Percentiles rank a stretch among this genome's conserved stretches.
These are phyloP conservation scores for Trichoderma gracile DNA, from an alignment of 2,329 filamentous ascomycete genomes.

Conservation along the genomic window DNA sequence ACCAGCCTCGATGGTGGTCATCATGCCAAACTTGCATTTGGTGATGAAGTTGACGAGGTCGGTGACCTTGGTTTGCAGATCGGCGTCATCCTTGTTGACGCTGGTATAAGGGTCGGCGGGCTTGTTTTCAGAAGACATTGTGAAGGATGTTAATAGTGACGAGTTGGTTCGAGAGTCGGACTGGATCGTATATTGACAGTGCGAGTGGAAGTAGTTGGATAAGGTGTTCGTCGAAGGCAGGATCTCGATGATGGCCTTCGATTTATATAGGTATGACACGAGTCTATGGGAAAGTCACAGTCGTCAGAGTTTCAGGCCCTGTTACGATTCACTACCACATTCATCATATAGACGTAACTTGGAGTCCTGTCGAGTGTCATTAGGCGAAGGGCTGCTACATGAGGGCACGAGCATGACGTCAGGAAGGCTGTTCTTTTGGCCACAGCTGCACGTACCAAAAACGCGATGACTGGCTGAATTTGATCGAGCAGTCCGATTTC, in stretches of 20 bases:
- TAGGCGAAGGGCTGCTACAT: neutral
- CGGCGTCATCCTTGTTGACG: constrained; percentile 64
- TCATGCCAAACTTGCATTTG: constrained; percentile 80
- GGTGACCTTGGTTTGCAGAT: constrained; percentile 73
- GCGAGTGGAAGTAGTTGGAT: too few relatives aligned
- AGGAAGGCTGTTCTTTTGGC: neutral
- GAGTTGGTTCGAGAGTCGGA: too few relatives aligned
- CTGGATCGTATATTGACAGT: neutral
- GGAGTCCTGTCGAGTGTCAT: neutral
- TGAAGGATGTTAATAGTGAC: constrained; percentile 32
- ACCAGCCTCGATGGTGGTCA: constrained; percentile 70
- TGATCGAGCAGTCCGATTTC: neutral
- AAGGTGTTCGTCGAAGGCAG: too few relatives aligned
- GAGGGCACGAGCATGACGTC: constrained; percentile 11
- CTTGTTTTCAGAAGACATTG: constrained; percentile 56
- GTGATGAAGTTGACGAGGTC: constrained; percentile 71
- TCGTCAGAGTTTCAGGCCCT: too few relatives aligned
- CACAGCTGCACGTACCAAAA: neutral
- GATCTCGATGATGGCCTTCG: too few relatives aligned
- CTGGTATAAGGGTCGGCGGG: constrained; percentile 76
- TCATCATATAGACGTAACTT: constrained; percentile 23
- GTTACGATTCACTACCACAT: constrained; percentile 12
- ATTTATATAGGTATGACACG: too few relatives aligned
- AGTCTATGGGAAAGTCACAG: too few relatives aligned
- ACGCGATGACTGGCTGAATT: neutral